These are phyloP conservation scores for Calonectria naviculata DNA, from an alignment of 2,329 filamentous ascomycete genomes.

Conservation along the genomic window DNA sequence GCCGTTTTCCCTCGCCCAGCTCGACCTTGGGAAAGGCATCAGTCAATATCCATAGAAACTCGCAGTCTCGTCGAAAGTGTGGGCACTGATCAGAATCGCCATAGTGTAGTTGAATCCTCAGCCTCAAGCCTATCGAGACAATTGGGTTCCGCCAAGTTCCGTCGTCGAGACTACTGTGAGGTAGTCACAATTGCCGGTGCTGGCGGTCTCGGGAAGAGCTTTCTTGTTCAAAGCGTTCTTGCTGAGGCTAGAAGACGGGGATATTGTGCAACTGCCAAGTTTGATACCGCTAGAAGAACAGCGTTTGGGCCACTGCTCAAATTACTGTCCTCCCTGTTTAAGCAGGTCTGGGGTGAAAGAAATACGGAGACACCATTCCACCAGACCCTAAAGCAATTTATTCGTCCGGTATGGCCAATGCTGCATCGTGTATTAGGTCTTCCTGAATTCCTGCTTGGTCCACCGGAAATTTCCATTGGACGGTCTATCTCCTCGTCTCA, in stretches of 20 bases:
- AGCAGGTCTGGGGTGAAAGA: slow-evolving; percentile 74
- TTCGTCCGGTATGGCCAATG: slow-evolving; percentile 73
- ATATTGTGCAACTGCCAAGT: slow-evolving; percentile 75
- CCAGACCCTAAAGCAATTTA: slow-evolving; percentile 69
- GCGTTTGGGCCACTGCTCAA: slow-evolving; percentile 74
- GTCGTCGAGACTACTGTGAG: slow-evolving; percentile 71
- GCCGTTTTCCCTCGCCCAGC: slow-evolving; percentile 49
- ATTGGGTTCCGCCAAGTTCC: slow-evolving; percentile 67
- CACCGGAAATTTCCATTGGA: slow-evolving; percentile 51
- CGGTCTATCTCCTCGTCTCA: slow-evolving; percentile 52
- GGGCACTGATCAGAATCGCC: slow-evolving; percentile 54
- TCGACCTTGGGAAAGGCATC: slow-evolving; percentile 64
- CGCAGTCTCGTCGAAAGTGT: slow-evolving; percentile 58
- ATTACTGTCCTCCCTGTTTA: slow-evolving; percentile 73
- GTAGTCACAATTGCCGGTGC: slow-evolving; percentile 70
- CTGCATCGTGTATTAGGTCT: slow-evolving; percentile 71
- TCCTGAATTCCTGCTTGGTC: slow-evolving; percentile 76
- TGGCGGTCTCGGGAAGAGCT: slow-evolving; percentile 74
- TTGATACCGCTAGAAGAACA: slow-evolving; percentile 69
- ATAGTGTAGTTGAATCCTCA: slow-evolving; percentile 57
- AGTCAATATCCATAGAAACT: slow-evolving; percentile 61
- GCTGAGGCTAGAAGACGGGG: slow-evolving; percentile 70
- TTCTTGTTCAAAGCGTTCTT: slow-evolving; percentile 71
- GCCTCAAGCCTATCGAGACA: slow-evolving; percentile 64
- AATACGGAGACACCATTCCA: slow-evolving; percentile 75